Conservation (phyloP, 495 filamentous ascomycete species). For the Trichodelitschia bisporula region DNA sequence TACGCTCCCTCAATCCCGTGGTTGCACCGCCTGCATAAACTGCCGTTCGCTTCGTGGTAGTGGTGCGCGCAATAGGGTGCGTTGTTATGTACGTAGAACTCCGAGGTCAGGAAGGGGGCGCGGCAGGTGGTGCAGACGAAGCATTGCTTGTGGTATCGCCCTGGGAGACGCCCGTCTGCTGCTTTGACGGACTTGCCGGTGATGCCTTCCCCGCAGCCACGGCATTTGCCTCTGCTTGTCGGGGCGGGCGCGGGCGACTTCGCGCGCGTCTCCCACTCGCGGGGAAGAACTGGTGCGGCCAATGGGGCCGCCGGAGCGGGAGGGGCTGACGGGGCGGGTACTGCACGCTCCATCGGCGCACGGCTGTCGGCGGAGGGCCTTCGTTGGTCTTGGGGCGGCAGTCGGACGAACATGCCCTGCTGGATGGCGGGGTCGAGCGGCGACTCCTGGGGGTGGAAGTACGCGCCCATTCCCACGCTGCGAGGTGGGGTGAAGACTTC, state of each 20-base stretch:
- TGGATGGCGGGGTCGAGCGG: neutral
- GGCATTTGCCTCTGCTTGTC: conserved; percentile 34
- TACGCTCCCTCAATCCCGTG: conserved; percentile 84
- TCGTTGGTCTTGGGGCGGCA: conserved; percentile 1
- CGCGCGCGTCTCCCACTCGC: too few species aligned
- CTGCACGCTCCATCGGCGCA: too few species aligned
- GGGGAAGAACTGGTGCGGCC: conserved; percentile 3
- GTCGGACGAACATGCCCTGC: conserved; percentile 1
- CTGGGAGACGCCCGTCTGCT: conserved; percentile 78
- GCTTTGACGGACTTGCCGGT: conserved; percentile 81
- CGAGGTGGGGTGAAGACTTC: too few species aligned
- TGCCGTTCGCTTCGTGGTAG: conserved; percentile 79
- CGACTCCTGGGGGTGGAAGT: neutral
- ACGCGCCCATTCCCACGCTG: too few species aligned
- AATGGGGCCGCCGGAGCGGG: neutral
- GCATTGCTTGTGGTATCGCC: conserved; percentile 79
- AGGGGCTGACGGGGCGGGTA: too few species aligned
- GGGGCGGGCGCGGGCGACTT: conserved; percentile 3
- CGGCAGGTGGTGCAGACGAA: conserved; percentile 77
- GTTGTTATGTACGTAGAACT: conserved; percentile 81
- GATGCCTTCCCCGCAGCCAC: conserved; percentile 56
- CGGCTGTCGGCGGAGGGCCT: too few species aligned
- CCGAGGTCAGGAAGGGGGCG: conserved; percentile 59
- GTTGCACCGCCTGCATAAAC: conserved; percentile 56
- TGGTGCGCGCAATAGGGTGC: conserved; percentile 76